Conservation (phyloP, 306 rosid genomes). For the Arachis stenosperma region DNA sequence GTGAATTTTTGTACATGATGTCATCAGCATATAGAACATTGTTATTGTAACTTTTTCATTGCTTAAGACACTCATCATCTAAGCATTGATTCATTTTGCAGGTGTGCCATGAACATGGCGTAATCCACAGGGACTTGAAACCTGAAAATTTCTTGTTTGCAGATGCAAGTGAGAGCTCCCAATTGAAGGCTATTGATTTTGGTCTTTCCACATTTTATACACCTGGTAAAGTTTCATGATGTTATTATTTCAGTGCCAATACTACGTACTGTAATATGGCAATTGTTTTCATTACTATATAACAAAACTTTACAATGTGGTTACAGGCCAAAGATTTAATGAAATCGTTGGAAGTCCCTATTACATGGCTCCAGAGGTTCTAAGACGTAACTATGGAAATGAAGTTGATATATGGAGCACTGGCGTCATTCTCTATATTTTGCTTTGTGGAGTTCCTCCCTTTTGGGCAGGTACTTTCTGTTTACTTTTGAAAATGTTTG, state of each 20-base stretch:
- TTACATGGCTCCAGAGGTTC: slow-evolving; percentile 98
- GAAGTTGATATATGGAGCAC: slow-evolving; percentile 95
- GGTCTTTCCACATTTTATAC: slow-evolving; percentile 82
- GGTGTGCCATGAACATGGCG: slow-evolving; percentile 86
- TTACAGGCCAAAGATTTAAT: slow-evolving; percentile 75
- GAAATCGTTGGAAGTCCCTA: slow-evolving; percentile 99
- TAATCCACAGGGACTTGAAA: slow-evolving; percentile 88
- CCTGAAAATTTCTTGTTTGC: slow-evolving; percentile 92
- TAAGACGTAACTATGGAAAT: slow-evolving; percentile 82
- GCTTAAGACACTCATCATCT: background rate
- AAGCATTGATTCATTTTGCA: slow-evolving; percentile 41
- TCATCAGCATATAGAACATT: no score
- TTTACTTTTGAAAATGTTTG: background rate
- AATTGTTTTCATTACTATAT: background rate
- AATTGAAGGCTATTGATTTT: slow-evolving; percentile 85
- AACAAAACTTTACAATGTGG: background rate
- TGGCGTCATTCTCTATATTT: slow-evolving; percentile 89
- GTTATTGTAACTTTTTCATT: background rate
- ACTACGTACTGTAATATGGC: no score
- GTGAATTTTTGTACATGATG: background rate
- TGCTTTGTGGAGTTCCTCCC: slow-evolving; percentile 96
- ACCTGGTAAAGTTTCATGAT: slow-evolving; percentile 49
- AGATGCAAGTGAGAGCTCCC: slow-evolving; percentile 61
- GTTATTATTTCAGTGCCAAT: background rate
- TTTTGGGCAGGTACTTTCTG: slow-evolving; percentile 86